A percentile compares a stretch with the other conserved stretches of the same genome.
phyloP scores from a whole-genome alignment of 352 stramenopile genomes.

The Phytophthora sp. region DNA sequence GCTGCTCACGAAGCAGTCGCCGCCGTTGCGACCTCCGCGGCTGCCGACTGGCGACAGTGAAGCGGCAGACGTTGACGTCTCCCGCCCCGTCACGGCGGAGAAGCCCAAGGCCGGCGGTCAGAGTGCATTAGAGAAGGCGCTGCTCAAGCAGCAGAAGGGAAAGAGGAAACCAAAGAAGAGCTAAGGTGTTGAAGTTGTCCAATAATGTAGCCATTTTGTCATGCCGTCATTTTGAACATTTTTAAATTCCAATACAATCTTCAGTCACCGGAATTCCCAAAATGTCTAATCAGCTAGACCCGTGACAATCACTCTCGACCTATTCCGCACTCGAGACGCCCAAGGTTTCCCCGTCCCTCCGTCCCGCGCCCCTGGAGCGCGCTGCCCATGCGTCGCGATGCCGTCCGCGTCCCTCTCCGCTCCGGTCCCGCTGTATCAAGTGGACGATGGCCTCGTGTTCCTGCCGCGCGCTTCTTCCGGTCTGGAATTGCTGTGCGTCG shows the following conservation, averaged over 20 bases:
- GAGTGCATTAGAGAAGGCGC: slow-evolving; percentile 30
- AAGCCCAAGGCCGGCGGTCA: slow-evolving; percentile 22
- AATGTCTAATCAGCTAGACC: background rate
- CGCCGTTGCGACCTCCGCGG: slow-evolving; percentile 9
- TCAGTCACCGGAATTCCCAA: background rate
- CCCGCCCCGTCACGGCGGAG: slow-evolving; percentile 7
- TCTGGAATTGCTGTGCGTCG: slow-evolving; percentile 61
- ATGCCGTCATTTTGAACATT: background rate
- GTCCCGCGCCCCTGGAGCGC: too few relatives aligned
- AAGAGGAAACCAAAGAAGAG: slow-evolving; percentile 4
- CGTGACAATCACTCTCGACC: background rate
- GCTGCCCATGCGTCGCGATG: slow-evolving; percentile 14
- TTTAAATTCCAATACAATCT: background rate
- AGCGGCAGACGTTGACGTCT: background rate
- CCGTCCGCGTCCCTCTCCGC: background rate
- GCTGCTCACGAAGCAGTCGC: slow-evolving; percentile 35
- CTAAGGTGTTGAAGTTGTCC: slow-evolving; percentile 11
- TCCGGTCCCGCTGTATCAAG: background rate
- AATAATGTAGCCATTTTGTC: background rate
- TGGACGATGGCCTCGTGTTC: slow-evolving; percentile 60
- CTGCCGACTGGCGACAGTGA: background rate
- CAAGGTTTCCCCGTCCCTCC: too few relatives aligned
- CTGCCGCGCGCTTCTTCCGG: slow-evolving; percentile 54
- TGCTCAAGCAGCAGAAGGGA: slow-evolving; percentile 31
- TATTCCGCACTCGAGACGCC: slow-evolving; percentile 3